These are phyloP conservation scores for Coemansia sp. DNA, from an alignment of 192 early-diverging fungal genomes.

Conservation along the genomic window DNA sequence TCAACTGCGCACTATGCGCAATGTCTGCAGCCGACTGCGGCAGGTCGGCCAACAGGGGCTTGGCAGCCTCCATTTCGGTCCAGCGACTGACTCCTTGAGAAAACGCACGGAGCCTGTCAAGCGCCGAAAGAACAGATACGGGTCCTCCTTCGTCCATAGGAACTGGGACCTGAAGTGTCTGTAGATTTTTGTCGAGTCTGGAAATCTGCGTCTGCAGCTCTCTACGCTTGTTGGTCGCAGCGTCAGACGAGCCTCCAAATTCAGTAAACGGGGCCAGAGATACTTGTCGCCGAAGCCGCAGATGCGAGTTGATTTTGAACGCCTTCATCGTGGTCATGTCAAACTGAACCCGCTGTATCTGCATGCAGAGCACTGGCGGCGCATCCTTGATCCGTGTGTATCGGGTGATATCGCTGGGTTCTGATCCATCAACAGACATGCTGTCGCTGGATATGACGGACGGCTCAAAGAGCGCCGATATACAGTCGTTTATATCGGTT, in stretches of 20 bases:
- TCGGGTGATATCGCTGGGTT: slow-evolving; percentile 1
- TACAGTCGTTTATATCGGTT: slow-evolving; percentile 53
- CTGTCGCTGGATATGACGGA: slow-evolving; percentile 10
- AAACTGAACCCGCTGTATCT: slow-evolving; percentile 72
- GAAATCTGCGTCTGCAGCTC: slow-evolving; percentile 12
- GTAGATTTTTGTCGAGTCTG: slow-evolving; percentile 8
- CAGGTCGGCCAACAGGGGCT: slow-evolving; percentile 23
- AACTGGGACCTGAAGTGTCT: slow-evolving; percentile 19
- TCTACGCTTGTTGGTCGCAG: neutral
- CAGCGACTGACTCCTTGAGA: slow-evolving; percentile 31
- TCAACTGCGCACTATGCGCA: neutral
- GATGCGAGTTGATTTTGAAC: slow-evolving; percentile 72
- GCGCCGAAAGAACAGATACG: slow-evolving; percentile 28
- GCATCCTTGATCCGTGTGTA: slow-evolving; percentile 38
- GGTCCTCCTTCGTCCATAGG: neutral
- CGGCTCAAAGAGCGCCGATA: slow-evolving; percentile 42
- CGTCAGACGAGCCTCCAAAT: slow-evolving; percentile 10
- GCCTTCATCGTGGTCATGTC: slow-evolving; percentile 57
- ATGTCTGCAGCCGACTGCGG: neutral
- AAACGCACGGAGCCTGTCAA: slow-evolving; percentile 34
- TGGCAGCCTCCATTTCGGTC: slow-evolving; percentile 19
- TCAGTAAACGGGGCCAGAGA: slow-evolving; percentile 63
- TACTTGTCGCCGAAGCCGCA: slow-evolving; percentile 63
- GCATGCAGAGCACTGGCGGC: slow-evolving; percentile 72
- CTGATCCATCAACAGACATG: slow-evolving; percentile 15